A percentile compares a stretch with the other conserved stretches of the same genome.
Evolutionary conservation across 305 asterid genomes (phyloP).

Genomic region (Fraxinus xanthoxyloides): DNA sequence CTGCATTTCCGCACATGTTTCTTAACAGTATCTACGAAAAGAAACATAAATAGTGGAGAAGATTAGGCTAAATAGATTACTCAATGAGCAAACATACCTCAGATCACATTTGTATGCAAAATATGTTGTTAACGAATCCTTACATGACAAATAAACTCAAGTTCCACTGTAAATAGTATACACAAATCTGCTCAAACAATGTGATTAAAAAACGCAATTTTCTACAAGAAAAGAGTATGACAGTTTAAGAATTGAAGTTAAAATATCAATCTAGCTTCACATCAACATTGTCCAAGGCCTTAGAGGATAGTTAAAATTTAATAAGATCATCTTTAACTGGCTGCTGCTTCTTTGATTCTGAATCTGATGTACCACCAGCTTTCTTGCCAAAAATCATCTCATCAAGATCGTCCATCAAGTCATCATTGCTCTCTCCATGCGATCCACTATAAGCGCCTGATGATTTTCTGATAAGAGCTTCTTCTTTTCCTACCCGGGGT

Average conservation of each 20-base stretch:
- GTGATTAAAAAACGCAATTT: not conserved
- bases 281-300: not conserved
- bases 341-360: constrained; percentile 62
- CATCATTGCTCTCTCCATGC: constrained; percentile 64
- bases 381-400: constrained; percentile 97
- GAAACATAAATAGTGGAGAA: not conserved
- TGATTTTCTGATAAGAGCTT: constrained; percentile 62
- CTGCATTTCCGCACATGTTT: not conserved
- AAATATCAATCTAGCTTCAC: not conserved
- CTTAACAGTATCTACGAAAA: not conserved
- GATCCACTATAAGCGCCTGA: constrained; percentile 39
- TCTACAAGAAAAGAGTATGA: not conserved
- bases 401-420: constrained; percentile 95
- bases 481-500: constrained; percentile 66
- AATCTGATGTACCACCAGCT: constrained; percentile 48
- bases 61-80: not conserved
- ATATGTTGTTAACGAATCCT: not conserved
- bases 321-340: constrained; percentile 83
- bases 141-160: not conserved
- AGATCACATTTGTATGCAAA: not conserved
- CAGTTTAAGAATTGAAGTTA: not conserved
- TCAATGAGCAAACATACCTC: not conserved
- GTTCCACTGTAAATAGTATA: not conserved
- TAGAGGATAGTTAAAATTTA: constrained; percentile 39
- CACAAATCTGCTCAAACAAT: not conserved